A percentile compares a stretch with the other conserved stretches of the same genome.
These are phyloP conservation scores for Clarireedia hainanense DNA, from an alignment of 2,329 filamentous ascomycete species.

Conservation along the genomic window DNA sequence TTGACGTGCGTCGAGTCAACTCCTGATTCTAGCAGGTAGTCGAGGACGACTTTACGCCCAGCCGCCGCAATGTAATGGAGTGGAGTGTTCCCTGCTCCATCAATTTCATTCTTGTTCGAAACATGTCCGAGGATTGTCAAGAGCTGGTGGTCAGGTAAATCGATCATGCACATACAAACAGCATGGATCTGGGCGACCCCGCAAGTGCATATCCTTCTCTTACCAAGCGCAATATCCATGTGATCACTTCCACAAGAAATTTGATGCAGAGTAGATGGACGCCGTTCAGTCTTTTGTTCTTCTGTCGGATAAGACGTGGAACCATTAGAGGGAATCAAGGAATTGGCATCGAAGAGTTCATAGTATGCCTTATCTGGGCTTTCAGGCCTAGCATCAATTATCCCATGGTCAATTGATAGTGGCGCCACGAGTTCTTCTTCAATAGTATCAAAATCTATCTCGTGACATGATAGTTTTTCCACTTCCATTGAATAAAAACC, in stretches of 20 bases:
- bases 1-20: not conserved
- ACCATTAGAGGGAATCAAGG: slow-evolving; percentile 4
- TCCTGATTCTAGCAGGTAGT: slow-evolving; percentile 2
- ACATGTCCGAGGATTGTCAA: not conserved
- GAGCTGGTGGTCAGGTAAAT: not conserved
- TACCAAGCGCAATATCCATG: not conserved
- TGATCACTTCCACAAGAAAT: slow-evolving; percentile 5
- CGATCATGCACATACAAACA: slow-evolving; percentile 3
- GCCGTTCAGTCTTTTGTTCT: not conserved
- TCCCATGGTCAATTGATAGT: not conserved
- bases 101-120: not conserved
- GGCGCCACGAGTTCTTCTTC: not conserved
- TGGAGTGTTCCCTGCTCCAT: slow-evolving; percentile 6
- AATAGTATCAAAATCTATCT: not conserved
- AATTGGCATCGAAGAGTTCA: slow-evolving; percentile 4
- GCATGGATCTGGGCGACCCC: slow-evolving; percentile 6
- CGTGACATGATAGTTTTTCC: not conserved
- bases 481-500: slow-evolving; percentile 5
- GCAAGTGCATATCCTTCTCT: not conserved
- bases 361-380: slow-evolving; percentile 8
- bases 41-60: slow-evolving; percentile 1
- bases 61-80: slow-evolving; percentile 7
- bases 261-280: slow-evolving; percentile 1
- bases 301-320: not conserved
- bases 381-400: not conserved